These are phyloP conservation scores for Petunia hybrid DNA, from an alignment of 305 asterid species.

Conservation along the genomic window DNA sequence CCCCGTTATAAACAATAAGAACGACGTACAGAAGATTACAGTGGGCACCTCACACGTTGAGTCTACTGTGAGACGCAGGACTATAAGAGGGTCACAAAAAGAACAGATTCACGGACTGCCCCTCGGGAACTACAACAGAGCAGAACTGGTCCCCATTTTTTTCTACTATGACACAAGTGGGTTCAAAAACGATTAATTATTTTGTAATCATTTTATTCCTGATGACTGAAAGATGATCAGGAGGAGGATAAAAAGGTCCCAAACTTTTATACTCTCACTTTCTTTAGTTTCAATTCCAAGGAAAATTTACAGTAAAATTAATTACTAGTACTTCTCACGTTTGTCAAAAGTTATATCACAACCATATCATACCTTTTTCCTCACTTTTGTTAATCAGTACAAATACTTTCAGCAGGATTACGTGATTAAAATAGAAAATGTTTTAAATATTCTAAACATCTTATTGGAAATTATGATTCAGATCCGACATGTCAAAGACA, in stretches of 20 bases:
- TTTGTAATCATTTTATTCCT: constrained; percentile 64
- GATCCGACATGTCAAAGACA: no score
- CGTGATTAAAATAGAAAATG: no score
- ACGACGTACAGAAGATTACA: neutral
- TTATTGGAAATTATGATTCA: no score
- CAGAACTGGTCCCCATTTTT: constrained; percentile 31
- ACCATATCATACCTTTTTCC: neutral
- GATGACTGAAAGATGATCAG: neutral
- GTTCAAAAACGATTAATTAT: constrained; percentile 49
- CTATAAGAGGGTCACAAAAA: neutral
- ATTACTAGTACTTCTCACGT: neutral
- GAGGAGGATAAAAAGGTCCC: constrained; percentile 52
- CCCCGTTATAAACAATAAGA: no score
- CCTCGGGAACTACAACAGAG: constrained; percentile 24
- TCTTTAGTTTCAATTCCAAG: neutral
- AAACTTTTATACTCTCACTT: constrained; percentile 46
- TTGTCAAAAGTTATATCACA: neutral
- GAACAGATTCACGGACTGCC: constrained; percentile 26
- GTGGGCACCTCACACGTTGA: neutral
- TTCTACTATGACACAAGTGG: constrained; percentile 9
- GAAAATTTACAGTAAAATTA: no score
- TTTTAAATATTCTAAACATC: no score
- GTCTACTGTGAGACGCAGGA: constrained; percentile 19
- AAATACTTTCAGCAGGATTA: no score
- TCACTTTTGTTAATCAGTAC: neutral